Evolutionary conservation across 2,329 filamentous ascomycete species (phyloP).

Genomic region (Trichoderma polysporum): DNA sequence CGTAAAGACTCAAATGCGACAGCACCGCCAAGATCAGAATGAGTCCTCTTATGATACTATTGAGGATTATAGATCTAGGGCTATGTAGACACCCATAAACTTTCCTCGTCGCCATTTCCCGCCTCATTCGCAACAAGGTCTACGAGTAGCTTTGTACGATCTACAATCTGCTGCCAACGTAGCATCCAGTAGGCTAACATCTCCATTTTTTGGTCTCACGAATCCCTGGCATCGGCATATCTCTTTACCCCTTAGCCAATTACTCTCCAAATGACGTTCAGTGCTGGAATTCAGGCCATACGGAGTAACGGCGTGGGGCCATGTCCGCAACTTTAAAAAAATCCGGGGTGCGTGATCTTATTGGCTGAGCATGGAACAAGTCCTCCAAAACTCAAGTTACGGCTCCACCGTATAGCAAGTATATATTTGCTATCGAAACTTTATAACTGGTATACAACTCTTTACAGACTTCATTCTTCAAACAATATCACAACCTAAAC

Average conservation of each 20-base stretch:
- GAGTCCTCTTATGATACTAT: no score
- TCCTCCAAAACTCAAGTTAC: not conserved
- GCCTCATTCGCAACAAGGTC: not conserved
- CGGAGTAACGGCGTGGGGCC: not conserved
- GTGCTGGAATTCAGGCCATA: not conserved
- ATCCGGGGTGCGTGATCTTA: not conserved
- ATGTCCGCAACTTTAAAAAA: not conserved
- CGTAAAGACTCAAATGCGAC: not conserved
- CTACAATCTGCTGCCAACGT: not conserved
- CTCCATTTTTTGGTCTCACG: not conserved
- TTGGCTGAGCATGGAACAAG: not conserved
- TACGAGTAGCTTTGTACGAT: not conserved
- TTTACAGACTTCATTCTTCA: not conserved
- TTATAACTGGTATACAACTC: no score
- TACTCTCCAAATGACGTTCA: not conserved
- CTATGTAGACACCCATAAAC: no score
- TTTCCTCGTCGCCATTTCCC: not conserved
- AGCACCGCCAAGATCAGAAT: no score
- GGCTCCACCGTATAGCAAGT: not conserved
- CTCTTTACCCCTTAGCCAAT: not conserved
- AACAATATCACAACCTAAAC: not conserved
- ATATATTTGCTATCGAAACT: not conserved
- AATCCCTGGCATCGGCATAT: not conserved
- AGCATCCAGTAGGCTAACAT: not conserved
- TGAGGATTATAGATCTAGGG: no score